phyloP scores from a whole-genome alignment of 139 green algal genomes.

The Micromonas commoda region DNA sequence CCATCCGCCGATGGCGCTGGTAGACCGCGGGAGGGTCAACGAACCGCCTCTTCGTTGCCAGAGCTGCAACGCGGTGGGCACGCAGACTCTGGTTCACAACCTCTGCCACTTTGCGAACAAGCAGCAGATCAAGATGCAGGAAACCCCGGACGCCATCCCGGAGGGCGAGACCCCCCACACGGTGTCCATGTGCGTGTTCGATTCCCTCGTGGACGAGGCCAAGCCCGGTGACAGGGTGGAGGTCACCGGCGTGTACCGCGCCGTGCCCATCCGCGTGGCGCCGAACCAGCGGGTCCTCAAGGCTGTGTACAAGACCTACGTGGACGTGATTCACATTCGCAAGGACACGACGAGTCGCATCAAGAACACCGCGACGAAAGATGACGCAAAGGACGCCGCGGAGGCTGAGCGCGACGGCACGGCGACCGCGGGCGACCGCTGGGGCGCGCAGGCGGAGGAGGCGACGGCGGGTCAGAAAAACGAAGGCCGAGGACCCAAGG shows the following conservation, averaged over 20 bases:
- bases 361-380: slow-evolving; percentile 4
- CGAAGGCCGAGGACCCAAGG: not conserved
- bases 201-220: slow-evolving; percentile 52
- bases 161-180: slow-evolving; percentile 95
- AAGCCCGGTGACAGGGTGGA: slow-evolving; percentile 71
- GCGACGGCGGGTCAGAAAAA: not conserved
- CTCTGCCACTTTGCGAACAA: slow-evolving; percentile 79
- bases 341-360: slow-evolving; percentile 41
- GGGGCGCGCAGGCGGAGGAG: not conserved
- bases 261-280: slow-evolving; percentile 64
- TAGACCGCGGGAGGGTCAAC: slow-evolving; percentile 58
- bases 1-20: slow-evolving; percentile 22
- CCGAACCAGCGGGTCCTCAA: slow-evolving; percentile 46
- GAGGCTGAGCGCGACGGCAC: slow-evolving; percentile 21
- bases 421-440: not conserved
- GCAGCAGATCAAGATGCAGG: slow-evolving; percentile 66
- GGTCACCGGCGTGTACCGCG: slow-evolving; percentile 69
- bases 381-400: slow-evolving; percentile 26
- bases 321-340: slow-evolving; percentile 86
- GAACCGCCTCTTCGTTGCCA: slow-evolving; percentile 53
- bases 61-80: slow-evolving; percentile 24
- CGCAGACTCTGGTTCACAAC: slow-evolving; percentile 76
- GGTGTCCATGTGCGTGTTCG: slow-evolving; percentile 73
- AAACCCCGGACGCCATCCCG: slow-evolving; percentile 89
- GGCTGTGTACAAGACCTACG: slow-evolving; percentile 71